Evolutionary conservation across 139 green algal genomes (phyloP), one percentile per base, ranked within the genome.

Genomic region (Chlamydomonas sphaeroides): DNA sequence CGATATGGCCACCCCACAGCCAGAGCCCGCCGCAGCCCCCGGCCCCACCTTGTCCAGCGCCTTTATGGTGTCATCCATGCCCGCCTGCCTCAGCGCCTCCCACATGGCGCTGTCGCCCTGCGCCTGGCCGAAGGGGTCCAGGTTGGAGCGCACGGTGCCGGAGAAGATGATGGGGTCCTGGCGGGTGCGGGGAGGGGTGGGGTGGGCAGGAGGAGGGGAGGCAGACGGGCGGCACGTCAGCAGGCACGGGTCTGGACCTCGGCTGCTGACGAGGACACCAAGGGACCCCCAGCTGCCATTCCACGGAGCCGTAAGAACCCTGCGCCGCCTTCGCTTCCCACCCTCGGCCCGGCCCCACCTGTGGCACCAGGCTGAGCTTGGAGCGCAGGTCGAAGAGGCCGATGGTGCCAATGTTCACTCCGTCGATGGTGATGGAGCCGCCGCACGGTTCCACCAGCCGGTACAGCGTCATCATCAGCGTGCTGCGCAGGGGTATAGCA

Each of bases 151-250:
- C 45, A 99, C 83, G 18, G 86, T 96, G 42, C 97, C 97, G 56
- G 80, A 93, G 84, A 99, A 99, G 56, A 99, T 93, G 45, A 98
- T 92, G 0, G 97, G 96, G 63, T 98, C 97, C 92, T 99, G 91
- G 68, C 30, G 30, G 56, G 59, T n/a, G 48, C 35, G 85, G 78
- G 32, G 39, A 51, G 18, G 38, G 41, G 53, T 62, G 23, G 23
- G 53, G 21, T 30, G 53, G n/a, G n/a, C n/a, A n/a, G n/a, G n/a
- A n/a, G n/a, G n/a, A n/a, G n/a, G n/a, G n/a, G n/a, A n/a, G n/a
- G n/a, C n/a, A n/a, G n/a, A n/a, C n/a, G n/a, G n/a, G n/a, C n/a
- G n/a, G n/a, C n/a, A n/a, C n/a, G n/a, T n/a, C n/a, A n/a, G n/a
- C n/a, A n/a, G n/a, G n/a, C n/a, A n/a, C n/a, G n/a, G n/a, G n/a